Percentiles rank a stretch among this genome's conserved stretches.
phyloP scores from a whole-genome alignment of 805 yeast genomes.

The Yamadazyma takamatsuzukensis region DNA sequence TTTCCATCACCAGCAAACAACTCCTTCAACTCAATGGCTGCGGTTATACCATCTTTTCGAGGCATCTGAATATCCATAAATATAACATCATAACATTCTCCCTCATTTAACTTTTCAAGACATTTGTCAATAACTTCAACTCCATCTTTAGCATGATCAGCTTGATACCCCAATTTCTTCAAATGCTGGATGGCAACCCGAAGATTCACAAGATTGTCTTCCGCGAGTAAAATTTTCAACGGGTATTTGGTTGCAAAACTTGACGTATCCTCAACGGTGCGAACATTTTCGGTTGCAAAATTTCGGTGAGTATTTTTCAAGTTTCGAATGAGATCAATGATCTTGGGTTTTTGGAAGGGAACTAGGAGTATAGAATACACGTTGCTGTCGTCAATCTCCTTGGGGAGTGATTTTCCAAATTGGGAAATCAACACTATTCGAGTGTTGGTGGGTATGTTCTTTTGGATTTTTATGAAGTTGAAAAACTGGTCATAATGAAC shows the following conservation, averaged over 20 bases:
- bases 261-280: too few relatives aligned
- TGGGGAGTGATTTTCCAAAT: slow-evolving; percentile 26
- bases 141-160: slow-evolving; percentile 52
- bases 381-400: slow-evolving; percentile 16
- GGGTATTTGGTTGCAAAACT: slow-evolving; percentile 25
- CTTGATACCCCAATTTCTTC: slow-evolving; percentile 46
- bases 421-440: slow-evolving; percentile 22
- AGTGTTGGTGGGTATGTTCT: slow-evolving; percentile 3
- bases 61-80: slow-evolving; percentile 59
- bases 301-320: slow-evolving; percentile 1
- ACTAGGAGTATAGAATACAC: slow-evolving; percentile 22
- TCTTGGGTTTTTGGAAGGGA: slow-evolving; percentile 26
- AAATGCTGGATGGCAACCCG: slow-evolving; percentile 50
- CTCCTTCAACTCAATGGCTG: slow-evolving; percentile 37
- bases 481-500: slow-evolving; percentile 17
- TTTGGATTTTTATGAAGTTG: slow-evolving; percentile 1
- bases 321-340: slow-evolving; percentile 11
- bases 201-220: slow-evolving; percentile 50
- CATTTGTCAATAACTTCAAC: slow-evolving; percentile 39
- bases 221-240: slow-evolving; percentile 49
- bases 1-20: slow-evolving; percentile 21
- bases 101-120: slow-evolving; percentile 20
- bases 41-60: slow-evolving; percentile 52
- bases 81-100: slow-evolving; percentile 44
- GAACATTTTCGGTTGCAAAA: not conserved